Evolutionary conservation across 345 rosid genomes (phyloP).

Genomic region (Gossypium turneri): DNA sequence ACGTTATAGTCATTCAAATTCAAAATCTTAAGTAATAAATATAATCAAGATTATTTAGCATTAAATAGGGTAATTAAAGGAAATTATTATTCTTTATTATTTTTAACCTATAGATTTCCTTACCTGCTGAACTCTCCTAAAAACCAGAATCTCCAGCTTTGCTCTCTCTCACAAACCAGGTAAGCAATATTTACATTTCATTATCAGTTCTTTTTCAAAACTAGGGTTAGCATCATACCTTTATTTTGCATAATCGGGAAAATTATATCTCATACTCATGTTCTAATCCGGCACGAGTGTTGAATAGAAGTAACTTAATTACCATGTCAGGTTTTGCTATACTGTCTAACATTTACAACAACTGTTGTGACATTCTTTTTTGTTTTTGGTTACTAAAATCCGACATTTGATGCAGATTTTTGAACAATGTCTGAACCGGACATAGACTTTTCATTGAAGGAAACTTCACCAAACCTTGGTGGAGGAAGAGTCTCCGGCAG

Average conservation of each 20-base stretch:
- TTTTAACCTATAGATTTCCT: neutral
- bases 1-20: neutral
- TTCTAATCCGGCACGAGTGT: too few relatives aligned
- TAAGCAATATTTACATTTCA: neutral
- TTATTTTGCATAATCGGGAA: too few relatives aligned
- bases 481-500: constrained; percentile 30
- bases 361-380: neutral
- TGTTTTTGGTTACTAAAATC: neutral
- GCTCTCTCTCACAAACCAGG: neutral
- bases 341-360: too few relatives aligned
- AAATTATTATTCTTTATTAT: neutral
- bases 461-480: constrained; percentile 39
- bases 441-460: constrained; percentile 41
- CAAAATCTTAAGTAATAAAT: neutral
- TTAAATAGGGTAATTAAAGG: neutral
- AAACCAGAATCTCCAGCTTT: neutral
- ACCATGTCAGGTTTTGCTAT: too few relatives aligned
- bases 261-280: too few relatives aligned
- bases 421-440: constrained; percentile 1
- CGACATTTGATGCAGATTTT: neutral
- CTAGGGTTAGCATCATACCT: too few relatives aligned
- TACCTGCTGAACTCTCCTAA: neutral
- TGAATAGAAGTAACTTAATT: too few relatives aligned
- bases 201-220: neutral
- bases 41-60: neutral